Percentiles rank a stretch among this genome's conserved stretches.
phyloP scores from a whole-genome alignment of 2,329 filamentous ascomycete species.

The Cercospora sp. region DNA sequence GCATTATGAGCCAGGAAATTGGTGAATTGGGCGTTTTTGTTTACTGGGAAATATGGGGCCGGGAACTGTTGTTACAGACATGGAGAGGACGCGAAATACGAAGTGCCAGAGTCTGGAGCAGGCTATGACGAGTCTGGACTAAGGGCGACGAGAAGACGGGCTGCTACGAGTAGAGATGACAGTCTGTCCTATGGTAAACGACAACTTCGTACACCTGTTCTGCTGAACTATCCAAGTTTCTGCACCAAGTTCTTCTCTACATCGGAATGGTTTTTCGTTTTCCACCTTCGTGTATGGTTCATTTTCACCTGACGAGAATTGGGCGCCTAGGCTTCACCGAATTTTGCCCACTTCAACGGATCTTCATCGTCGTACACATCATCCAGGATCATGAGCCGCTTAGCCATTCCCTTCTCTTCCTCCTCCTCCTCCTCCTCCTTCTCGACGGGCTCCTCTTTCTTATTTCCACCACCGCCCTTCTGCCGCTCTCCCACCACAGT shows the following conservation, averaged over 20 bases:
- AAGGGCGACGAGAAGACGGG: neutral
- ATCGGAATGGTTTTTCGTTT: no score
- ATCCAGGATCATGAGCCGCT: no score
- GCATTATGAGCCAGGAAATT: constrained; percentile 8
- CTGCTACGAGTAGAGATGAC: neutral
- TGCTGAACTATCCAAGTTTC: neutral
- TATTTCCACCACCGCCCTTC: neutral
- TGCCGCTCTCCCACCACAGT: neutral
- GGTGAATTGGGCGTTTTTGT: neutral
- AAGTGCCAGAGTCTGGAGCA: neutral
- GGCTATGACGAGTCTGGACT: neutral
- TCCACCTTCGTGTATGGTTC: no score
- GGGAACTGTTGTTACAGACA: neutral
- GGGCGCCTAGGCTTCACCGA: no score
- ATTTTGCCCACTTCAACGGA: no score
- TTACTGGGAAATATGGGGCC: neutral
- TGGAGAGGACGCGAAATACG: neutral
- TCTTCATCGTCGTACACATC: no score
- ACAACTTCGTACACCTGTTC: no score
- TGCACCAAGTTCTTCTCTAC: neutral
- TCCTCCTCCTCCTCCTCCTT: neutral
- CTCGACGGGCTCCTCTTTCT: no score
- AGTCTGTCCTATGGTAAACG: no score
- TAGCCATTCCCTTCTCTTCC: no score
- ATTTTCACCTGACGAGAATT: no score